Conservation (phyloP, 768 basidiomycete genomes). For the Auricularia heimuer region DNA sequence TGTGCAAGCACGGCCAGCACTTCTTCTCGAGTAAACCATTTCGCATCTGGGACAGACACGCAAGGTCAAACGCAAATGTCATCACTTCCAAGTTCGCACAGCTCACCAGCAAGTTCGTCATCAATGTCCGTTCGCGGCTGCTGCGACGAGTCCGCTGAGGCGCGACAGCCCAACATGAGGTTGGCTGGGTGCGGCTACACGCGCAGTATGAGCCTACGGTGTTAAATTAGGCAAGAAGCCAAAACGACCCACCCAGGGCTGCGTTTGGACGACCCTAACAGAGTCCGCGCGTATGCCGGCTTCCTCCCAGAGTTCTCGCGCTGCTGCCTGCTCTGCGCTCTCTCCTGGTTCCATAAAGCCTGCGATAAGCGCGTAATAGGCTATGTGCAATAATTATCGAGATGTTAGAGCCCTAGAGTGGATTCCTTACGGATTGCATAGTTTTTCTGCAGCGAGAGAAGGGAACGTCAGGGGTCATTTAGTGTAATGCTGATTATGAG, state of each 20-base stretch:
- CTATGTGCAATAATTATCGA: constrained; percentile 2
- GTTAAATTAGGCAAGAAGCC: too few species aligned
- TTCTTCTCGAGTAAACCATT: constrained; percentile 79
- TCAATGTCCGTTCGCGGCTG: constrained; percentile 80
- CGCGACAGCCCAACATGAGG: constrained; percentile 87
- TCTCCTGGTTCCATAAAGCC: constrained; percentile 95
- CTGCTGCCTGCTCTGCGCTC: constrained; percentile 85
- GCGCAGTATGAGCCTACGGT: too few species aligned
- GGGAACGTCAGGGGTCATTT: neutral
- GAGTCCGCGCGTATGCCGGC: constrained; percentile 79
- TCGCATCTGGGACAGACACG: constrained; percentile 49
- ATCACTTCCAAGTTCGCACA: too few species aligned
- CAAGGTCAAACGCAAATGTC: neutral
- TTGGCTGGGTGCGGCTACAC: constrained; percentile 79
- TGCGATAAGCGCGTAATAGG: constrained; percentile 80
- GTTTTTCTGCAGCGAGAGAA: neutral
- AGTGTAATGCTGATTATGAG: neutral
- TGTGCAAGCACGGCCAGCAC: constrained; percentile 53
- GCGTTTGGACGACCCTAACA: constrained; percentile 73
- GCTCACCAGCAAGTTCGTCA: constrained; percentile 84
- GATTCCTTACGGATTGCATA: neutral
- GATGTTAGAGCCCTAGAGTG: too few species aligned
- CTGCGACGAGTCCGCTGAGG: constrained; percentile 60
- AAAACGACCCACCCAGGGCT: constrained; percentile 61
- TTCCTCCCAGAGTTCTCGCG: constrained; percentile 92